A percentile compares a stretch with the other conserved stretches of the same genome.
Evolutionary conservation across 805 yeast genomes (phyloP).

Genomic region (Ogataea sp.): DNA sequence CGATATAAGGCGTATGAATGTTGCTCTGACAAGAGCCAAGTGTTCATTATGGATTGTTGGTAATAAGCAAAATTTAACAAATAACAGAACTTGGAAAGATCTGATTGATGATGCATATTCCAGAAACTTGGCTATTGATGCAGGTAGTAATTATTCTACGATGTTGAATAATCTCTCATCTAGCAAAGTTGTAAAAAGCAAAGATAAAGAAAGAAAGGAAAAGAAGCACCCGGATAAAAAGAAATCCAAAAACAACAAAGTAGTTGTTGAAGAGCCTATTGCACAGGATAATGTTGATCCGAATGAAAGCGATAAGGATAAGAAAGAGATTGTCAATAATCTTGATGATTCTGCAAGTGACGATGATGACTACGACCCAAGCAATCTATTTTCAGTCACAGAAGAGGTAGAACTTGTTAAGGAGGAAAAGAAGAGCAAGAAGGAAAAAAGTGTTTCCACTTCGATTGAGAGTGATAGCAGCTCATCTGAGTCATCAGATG

Average conservation of each 20-base stretch:
- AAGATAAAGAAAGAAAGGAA: neutral
- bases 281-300: neutral
- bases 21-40: constrained; percentile 89
- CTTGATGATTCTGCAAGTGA: neutral
- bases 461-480: neutral
- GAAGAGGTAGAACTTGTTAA: too few species aligned
- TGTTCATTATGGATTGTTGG: constrained; percentile 92
- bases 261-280: neutral
- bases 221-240: neutral
- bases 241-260: neutral
- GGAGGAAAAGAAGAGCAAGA: neutral
- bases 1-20: constrained; percentile 94
- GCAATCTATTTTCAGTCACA: too few species aligned
- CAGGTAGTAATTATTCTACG: neutral
- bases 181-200: neutral
- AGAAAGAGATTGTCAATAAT: neutral
- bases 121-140: constrained; percentile 25
- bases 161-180: neutral
- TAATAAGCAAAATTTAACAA: constrained; percentile 52
- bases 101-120: constrained; percentile 57
- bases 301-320: neutral
- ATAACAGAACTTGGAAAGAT: constrained; percentile 66
- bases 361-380: too few species aligned
- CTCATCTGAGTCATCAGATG: neutral
- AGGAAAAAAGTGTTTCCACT: neutral